Evolutionary conservation across 2,329 filamentous ascomycete species (phyloP).

Genomic region (Bipolaris oryzae): DNA sequence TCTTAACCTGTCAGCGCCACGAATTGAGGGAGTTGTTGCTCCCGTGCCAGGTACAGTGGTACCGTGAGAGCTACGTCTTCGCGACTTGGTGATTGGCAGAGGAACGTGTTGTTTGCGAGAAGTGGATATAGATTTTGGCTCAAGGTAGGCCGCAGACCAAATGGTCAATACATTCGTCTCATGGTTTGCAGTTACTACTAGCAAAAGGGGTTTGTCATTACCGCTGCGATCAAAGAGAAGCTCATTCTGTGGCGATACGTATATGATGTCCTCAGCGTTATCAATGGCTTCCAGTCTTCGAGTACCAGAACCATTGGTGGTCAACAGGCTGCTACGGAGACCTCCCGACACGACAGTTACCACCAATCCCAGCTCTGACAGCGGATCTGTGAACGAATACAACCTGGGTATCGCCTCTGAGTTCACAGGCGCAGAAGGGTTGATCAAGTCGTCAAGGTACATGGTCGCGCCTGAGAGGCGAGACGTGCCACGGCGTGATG

Average conservation of each 20-base stretch:
- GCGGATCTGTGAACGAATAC: conserved; percentile 82
- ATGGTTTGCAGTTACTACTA: conserved; percentile 82
- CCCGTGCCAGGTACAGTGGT: conserved; percentile 69
- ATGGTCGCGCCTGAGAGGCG: conserved; percentile 29
- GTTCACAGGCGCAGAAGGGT: conserved; percentile 29
- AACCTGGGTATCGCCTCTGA: conserved; percentile 70
- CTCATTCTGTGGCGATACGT: conserved; percentile 72
- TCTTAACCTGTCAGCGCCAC: conserved; percentile 67
- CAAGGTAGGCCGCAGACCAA: conserved; percentile 81
- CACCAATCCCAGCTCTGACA: conserved; percentile 84
- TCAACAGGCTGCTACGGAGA: conserved; percentile 38
- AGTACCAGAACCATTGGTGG: conserved; percentile 40
- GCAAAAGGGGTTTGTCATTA: conserved; percentile 60
- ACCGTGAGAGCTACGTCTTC: conserved; percentile 65
- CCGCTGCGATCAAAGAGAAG: conserved; percentile 55
- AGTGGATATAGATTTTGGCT: conserved; percentile 63
- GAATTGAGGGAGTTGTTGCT: conserved; percentile 72
- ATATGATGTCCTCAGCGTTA: conserved; percentile 79
- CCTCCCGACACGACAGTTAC: conserved; percentile 54
- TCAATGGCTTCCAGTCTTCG: conserved; percentile 66
- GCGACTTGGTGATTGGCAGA: conserved; percentile 55
- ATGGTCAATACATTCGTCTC: conserved; percentile 79
- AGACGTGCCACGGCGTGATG: conserved; percentile 30
- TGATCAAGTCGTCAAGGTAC: conserved; percentile 43
- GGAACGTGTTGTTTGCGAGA: conserved; percentile 50